Evolutionary conservation across 345 rosid species (phyloP), one percentile per base, ranked within the genome.

Genomic region (Eucalyptus curtisii): DNA sequence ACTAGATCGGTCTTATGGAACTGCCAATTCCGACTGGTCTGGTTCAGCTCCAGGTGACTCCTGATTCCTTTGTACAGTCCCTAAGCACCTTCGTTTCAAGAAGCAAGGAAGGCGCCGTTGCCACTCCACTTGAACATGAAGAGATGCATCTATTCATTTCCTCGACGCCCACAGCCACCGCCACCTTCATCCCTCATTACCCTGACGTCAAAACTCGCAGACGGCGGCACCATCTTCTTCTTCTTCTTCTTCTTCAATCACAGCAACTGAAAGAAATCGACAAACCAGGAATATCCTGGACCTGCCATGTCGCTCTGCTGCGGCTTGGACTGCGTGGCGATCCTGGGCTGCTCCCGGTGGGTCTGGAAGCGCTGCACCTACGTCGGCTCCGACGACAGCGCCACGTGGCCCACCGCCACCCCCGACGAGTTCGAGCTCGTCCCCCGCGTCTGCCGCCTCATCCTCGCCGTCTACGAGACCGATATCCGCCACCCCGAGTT

Each of bases 291-390:
- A 55, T 55, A 24, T 55, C 61, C 61, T 55, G 61, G 61, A 55
- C 61, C 61, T 55, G 13, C 61, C 30, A 55, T 55, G 61, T 1
- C 61, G 61, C 1, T 55, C 30, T 10, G 0, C 13, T 97, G 99
- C 91, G 99, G 98, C 16, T 88, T 92, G 4, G 98, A 92, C 86
- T 95, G 95, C 87, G 97, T 95, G 8, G 45, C 95, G 47, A 80
- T 93, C 40, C 87, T 97, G 3, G 99, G 96, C 16, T 98, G 91
- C 90, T 79, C 92, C 31, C 93, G 98, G 5, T 98, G 99, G 99
- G 92, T 94, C 22, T 98, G 99, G 99, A 98, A 96, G 92, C 97
- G 99, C 22, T 97, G 99, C 92, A 95, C 98, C 86, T 89, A 95
- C 92, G 91, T 95, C 6, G 99, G 98, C 80, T 95, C 99, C 42